Evolutionary conservation across 441 rosid genomes (phyloP), one percentile per base, ranked within the genome.

Genomic region (Croton setiger): DNA sequence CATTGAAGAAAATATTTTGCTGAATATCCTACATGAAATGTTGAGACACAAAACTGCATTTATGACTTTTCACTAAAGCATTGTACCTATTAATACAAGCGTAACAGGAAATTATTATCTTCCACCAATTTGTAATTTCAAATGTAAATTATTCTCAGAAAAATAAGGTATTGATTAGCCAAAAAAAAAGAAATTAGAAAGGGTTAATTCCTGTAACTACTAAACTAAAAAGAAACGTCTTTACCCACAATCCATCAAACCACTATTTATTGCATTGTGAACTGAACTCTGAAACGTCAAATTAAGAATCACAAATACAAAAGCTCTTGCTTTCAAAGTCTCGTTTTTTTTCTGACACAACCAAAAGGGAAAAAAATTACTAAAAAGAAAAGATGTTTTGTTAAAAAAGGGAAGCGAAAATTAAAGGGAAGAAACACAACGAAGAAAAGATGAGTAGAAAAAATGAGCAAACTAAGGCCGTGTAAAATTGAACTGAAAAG

Each of bases 201-300:
- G 71, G 45, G 12, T n/a, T 6, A 67, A 52, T 27, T 9, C 7
- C 11, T 23, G 18, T 12, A 67, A 73, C 33, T 64, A 11, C 53
- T 51, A 74, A 74, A 71, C 63, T 27, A 27, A 27, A 27, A 27
- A 27, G 31, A 27, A 27, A 27, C 31, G 31, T 27, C 31, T 61
- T 49, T 76, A 27, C 41, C 45, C 63, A 65, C 63, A 65, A 64
- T 62, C 78, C 57, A 78, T 66, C 81, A 71, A 66, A 72, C 63
- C 54, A 82, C 84, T 80, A 75, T 76, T 77, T 79, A 69, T 66
- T 69, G 76, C 74, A 79, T 69, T 69, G 49, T 52, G 81, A 73
- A 58, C 70, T 64, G 81, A 84, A 66, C 82, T 75, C 58, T 72
- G 84, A 87, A 80, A 79, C 64, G 87, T 86, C 97, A 78, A 87